Evolutionary conservation across 805 yeast genomes (phyloP).

Genomic region (Myxozyma mucilagina): DNA sequence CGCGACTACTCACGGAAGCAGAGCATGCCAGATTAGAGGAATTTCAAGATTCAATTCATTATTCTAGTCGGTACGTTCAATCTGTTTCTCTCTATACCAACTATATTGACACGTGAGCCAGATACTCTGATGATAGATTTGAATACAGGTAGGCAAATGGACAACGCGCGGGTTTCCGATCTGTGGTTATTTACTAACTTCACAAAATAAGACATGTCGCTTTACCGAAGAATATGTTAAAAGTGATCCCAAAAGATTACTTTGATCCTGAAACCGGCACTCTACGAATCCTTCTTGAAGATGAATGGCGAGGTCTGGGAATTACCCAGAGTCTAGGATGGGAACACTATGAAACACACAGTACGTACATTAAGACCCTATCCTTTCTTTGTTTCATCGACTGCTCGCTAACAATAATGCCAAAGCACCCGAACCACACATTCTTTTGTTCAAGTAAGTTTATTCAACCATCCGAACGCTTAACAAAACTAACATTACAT

Average conservation of each 20-base stretch:
- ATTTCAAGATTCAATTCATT: constrained; percentile 91
- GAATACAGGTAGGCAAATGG: constrained; percentile 67
- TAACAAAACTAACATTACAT: not conserved
- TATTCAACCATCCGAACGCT: not conserved
- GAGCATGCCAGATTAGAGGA: constrained; percentile 87
- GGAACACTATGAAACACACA: constrained; percentile 96
- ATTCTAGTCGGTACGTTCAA: constrained; percentile 63
- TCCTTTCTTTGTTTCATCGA: not conserved
- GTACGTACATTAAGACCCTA: constrained; percentile 32
- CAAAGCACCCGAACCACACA: constrained; percentile 94
- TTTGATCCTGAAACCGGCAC: constrained; percentile 94
- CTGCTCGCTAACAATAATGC: not conserved
- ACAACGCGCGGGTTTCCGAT: not conserved
- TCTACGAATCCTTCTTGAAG: constrained; percentile 82
- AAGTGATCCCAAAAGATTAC: constrained; percentile 90
- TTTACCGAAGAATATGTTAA: constrained; percentile 93
- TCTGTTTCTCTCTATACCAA: not conserved
- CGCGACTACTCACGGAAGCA: constrained; percentile 72
- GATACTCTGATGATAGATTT: constrained; percentile 86
- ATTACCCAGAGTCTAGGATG: constrained; percentile 96
- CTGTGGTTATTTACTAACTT: not conserved
- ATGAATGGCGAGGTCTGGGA: constrained; percentile 98
- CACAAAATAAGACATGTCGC: constrained; percentile 80
- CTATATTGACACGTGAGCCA: constrained; percentile 22
- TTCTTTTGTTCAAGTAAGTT: constrained; percentile 66